Percentiles rank a stretch among this genome's conserved stretches.
Conservation (phyloP, 495 filamentous ascomycete genomes). For the Penicillium egyptiacum region DNA sequence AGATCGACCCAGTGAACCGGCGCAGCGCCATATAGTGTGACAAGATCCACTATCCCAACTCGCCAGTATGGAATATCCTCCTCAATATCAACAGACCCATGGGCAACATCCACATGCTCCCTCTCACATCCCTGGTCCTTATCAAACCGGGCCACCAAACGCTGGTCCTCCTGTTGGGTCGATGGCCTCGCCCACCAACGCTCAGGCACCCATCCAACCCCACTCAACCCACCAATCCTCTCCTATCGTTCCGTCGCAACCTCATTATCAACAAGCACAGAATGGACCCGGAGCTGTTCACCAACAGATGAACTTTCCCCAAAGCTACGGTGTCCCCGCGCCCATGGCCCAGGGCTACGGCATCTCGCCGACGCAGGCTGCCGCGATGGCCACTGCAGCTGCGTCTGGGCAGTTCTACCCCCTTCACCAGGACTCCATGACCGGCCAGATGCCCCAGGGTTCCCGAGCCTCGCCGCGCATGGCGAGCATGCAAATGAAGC, state of each 20-base stretch:
- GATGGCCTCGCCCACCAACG: conserved; percentile 54
- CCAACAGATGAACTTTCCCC: conserved; percentile 55
- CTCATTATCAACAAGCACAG: conserved; percentile 51
- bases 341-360: conserved; percentile 52
- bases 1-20: conserved; percentile 27
- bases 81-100: conserved; percentile 57
- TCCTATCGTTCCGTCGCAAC: conserved; percentile 55
- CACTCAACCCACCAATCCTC: conserved; percentile 53
- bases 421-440: conserved; percentile 51
- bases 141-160: conserved; percentile 49
- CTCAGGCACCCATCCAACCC: conserved; percentile 53
- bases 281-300: conserved; percentile 48
- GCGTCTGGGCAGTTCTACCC: conserved; percentile 54
- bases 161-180: conserved; percentile 47
- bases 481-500: conserved; percentile 50
- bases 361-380: conserved; percentile 53
- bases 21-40: conserved; percentile 31
- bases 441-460: conserved; percentile 46
- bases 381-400: conserved; percentile 58
- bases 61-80: conserved; percentile 54
- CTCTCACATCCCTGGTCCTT: conserved; percentile 51
- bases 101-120: conserved; percentile 54
- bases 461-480: conserved; percentile 54
- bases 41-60: conserved; percentile 26
- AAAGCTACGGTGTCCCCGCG: conserved; percentile 48